Evolutionary conservation across 768 basidiomycete species (phyloP).

Genomic region (Amanita thiersii): DNA sequence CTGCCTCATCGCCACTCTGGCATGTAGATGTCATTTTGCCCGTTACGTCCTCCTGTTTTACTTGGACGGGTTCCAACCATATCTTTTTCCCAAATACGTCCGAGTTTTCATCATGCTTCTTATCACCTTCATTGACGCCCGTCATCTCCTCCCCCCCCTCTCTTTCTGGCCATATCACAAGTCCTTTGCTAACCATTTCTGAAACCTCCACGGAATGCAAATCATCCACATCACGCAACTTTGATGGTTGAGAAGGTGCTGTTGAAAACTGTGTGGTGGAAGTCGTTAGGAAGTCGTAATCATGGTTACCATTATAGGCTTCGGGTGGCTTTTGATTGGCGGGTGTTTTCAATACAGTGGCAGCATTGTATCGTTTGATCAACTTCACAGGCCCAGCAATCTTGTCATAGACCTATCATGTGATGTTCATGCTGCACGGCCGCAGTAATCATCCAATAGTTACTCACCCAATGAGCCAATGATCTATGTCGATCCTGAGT

Average conservation of each 20-base stretch:
- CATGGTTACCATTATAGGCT: too few relatives aligned
- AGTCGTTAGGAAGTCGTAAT: conserved; percentile 45
- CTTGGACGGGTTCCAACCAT: background rate
- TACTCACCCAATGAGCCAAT: conserved; percentile 48
- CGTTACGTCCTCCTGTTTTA: conserved; percentile 8
- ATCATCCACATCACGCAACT: conserved; percentile 32
- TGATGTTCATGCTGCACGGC: background rate
- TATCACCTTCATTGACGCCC: background rate
- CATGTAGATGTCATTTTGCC: conserved; percentile 8
- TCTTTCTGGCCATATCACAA: conserved; percentile 36
- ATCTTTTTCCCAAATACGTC: conserved; percentile 1
- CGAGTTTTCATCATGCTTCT: background rate
- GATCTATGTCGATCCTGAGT: conserved; percentile 40
- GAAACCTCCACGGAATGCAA: conserved; percentile 42
- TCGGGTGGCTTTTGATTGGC: conserved; percentile 13
- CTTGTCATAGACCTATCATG: conserved; percentile 15
- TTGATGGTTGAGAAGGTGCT: conserved; percentile 28
- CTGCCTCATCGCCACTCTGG: conserved; percentile 17
- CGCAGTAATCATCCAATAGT: background rate
- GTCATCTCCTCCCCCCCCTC: background rate
- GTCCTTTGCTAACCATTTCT: conserved; percentile 34
- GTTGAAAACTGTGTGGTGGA: conserved; percentile 33
- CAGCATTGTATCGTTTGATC: conserved; percentile 35
- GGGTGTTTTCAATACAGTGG: conserved; percentile 23
- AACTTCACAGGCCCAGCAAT: conserved; percentile 19